A percentile compares a stretch with the other conserved stretches of the same genome.
phyloP scores from a whole-genome alignment of 2,329 filamentous ascomycete genomes.

The Mycosphaerella arachidis region DNA sequence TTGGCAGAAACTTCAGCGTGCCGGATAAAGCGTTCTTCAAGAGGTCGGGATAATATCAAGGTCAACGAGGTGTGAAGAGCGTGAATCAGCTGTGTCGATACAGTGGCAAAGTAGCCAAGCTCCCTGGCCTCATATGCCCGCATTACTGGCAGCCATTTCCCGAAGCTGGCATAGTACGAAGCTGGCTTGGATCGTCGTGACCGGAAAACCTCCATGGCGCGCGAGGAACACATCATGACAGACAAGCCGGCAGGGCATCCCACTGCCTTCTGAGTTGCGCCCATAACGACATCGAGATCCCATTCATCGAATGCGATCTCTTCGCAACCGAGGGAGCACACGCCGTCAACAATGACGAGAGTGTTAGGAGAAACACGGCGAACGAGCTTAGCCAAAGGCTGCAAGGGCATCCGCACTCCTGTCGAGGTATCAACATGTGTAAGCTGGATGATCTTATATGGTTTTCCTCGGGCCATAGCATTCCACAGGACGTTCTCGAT shows the following conservation, averaged over 20 bases:
- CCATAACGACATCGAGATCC: constrained; percentile 86
- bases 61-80: constrained; percentile 83
- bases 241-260: constrained; percentile 88
- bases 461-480: too few species aligned
- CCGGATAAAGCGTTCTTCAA: constrained; percentile 74
- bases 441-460: constrained; percentile 88
- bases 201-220: constrained; percentile 76
- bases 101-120: constrained; percentile 80
- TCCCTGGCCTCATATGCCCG: constrained; percentile 97
- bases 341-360: constrained; percentile 85
- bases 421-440: constrained; percentile 98
- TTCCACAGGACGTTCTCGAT: constrained; percentile 80
- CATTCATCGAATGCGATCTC: constrained; percentile 94
- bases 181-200: constrained; percentile 72
- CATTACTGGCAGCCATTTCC: constrained; percentile 97
- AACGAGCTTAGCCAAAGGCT: constrained; percentile 74
- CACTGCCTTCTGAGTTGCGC: constrained; percentile 93
- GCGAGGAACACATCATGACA: constrained; percentile 86
- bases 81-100: constrained; percentile 86
- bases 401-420: constrained; percentile 84
- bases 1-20: constrained; percentile 75
- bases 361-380: constrained; percentile 84
- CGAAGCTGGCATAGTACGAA: constrained; percentile 91
- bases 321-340: constrained; percentile 92
- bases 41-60: constrained; percentile 75